These are phyloP conservation scores for Xylaria polymorpha DNA, from an alignment of 2,329 filamentous ascomycete genomes.

Conservation along the genomic window DNA sequence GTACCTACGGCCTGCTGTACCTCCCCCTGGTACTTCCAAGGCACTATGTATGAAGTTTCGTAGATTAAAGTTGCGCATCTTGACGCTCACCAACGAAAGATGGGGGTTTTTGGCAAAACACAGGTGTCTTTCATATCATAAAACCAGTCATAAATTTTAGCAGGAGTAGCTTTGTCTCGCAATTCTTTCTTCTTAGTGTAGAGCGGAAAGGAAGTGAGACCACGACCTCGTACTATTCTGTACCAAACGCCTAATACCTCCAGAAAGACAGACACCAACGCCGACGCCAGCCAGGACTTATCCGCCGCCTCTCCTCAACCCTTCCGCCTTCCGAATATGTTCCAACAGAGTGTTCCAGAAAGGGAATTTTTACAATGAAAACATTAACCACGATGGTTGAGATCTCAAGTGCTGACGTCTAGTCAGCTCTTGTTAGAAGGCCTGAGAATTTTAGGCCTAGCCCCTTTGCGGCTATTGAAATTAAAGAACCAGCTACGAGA, in stretches of 20 bases:
- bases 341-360: constrained; percentile 37
- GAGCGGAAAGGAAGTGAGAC: constrained; percentile 10
- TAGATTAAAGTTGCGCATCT: too few relatives aligned
- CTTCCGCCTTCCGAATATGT: constrained; percentile 43
- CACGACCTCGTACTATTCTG: constrained; percentile 14
- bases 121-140: neutral
- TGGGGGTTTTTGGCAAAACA: constrained; percentile 1
- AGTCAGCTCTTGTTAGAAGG: constrained; percentile 3
- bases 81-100: constrained; percentile 9
- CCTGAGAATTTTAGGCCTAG: constrained; percentile 12
- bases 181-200: constrained; percentile 19
- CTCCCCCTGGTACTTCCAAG: too few relatives aligned
- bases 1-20: too few relatives aligned
- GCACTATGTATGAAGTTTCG: too few relatives aligned
- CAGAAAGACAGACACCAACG: constrained; percentile 23
- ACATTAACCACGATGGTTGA: constrained; percentile 25
- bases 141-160: neutral
- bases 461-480: constrained; percentile 35
- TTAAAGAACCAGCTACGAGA: constrained; percentile 39
- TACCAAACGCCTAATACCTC: constrained; percentile 24
- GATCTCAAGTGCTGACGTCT: constrained; percentile 21
- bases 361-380: constrained; percentile 35
- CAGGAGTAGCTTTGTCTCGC: constrained; percentile 19
- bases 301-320: constrained; percentile 35
- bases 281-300: constrained; percentile 33